Base-by-base conservation (phyloP, 306 rosid genomes). In the Begonia fuchsioides region DNA sequence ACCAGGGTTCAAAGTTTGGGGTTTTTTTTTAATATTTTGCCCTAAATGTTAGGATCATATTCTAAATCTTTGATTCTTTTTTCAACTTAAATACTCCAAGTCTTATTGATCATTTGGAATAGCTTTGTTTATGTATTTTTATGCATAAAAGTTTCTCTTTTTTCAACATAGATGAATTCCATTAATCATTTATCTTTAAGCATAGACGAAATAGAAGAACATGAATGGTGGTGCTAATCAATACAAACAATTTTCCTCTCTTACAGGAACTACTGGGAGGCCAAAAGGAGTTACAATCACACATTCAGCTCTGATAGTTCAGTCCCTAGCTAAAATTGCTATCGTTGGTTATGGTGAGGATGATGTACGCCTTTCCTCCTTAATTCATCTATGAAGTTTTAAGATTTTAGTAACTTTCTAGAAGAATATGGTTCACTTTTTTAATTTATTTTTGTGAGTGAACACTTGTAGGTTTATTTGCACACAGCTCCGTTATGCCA, bases 401-500 rank as follows among this genome's bases (percentile, higher is more conserved):
- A 26, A 26, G 5, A 26, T 41, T 41, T 10, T 41, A 41, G 14
- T 10, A 10, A 3, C 6, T n/a, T 41, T 10, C 11, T n/a, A 0
- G 12, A 41, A 41, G 45, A 41, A 41, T 41, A 39, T 38, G 35
- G 17, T 32, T 19, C 49, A 49, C 40, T 55, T n/a, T 53, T 14
- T 58, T 17, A 54, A 71, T 26, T n/a, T n/a, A n/a, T n/a, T n/a
- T n/a, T n/a, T 26, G 35, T 26, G 35, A 4, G 35, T 6, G 35
- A 4, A 26, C 35, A 26, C 35, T 26, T 26, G 35, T 77, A 81
- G 92, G 75, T 84, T 17, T 90, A 84, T 69, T 72, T 90, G 69
- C 94, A 84, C 59, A 76, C 90, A 19, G 85, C 97, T 61, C 97
- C 97, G 52, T 56, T 90, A 54, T 84, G 95, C 67, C 95, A 84